Base-by-base conservation (phyloP, 2,329 filamentous ascomycete genomes). In the Celoporthe dispersa region DNA sequence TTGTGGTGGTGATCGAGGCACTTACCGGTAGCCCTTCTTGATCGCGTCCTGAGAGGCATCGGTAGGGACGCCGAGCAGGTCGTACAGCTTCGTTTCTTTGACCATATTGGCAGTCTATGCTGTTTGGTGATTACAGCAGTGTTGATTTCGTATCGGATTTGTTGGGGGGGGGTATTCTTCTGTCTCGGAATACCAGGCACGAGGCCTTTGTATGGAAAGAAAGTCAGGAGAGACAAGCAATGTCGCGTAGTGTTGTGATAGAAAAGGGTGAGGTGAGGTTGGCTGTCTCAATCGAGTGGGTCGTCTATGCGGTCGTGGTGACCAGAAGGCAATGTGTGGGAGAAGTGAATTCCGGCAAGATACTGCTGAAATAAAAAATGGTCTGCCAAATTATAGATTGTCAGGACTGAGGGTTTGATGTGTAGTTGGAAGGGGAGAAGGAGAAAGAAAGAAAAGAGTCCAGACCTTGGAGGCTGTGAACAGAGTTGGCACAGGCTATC, bases 11-110 rank as follows among this genome's bases (percentile, higher is more conserved):
- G 67, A 55, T 1, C 31, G 66, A 41, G 61, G 37, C 66, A 71
- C 88, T 81, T 90, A 93, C 91, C 92, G 88, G 81, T 97, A 97
- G 70, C 90, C 96, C 80, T 98, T 99, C 81, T 98, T 98, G 80
- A 99, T 97, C 74, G 98, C 95, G 78, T 98, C 95, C 82, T 97
- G 93, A 33, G 90, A 87, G 33, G 94, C 94, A 71, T 90, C 88
- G 51, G 95, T 88, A 80, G 93, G 91, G 81, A 98, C 85, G 79
- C 87, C 85, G 77, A 99, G 86, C 73, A 89, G 87, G 81, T 98
- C 94, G 86, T 99, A 99, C 73, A 98, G 91, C 83, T 97, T 97
- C 67, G 92, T 96, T 85, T 98, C 95, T 77, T 93, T 92, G 75
- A 97, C 94, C 95, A 98, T 98, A 75, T 76, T 88, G 81, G 75